Base-by-base conservation (phyloP, 176 grass and related monocot species). In the Lolium perenne region DNA sequence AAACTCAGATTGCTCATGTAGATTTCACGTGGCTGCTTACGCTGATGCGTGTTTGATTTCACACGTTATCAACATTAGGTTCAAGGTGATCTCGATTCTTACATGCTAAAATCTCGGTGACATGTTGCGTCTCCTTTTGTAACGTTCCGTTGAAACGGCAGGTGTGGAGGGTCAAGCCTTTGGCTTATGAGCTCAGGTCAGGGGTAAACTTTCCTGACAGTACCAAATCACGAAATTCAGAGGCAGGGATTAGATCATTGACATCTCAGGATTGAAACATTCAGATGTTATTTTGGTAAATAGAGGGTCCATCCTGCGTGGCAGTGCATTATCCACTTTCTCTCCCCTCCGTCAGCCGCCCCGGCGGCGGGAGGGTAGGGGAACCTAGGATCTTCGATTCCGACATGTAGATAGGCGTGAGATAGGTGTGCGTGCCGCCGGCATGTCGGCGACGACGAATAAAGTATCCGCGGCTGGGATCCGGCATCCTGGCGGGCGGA, bases 111-210 rank as follows among this genome's bases (percentile, higher is more conserved):
- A 83, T 56, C 38, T 45, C 38, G 71, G 8, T 11, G 50, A 20
- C 38, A 50, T 46, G 1, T 58, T 58, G 71, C 54, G 10, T 18
- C 22, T 67, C 1, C 15, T 16, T 49, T 64, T 32, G 40, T 29
- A 20, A 21, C 29, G 18, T 25, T 67, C 47, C 64, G 38, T 83
- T 90, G 89, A 87, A 84, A 59, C 15, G 67, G 80, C 7, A 86
- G 56, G 74, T 29, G 80, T 29, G 1, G 5, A 35, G 43, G 12
- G 73, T 90, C 78, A 82, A 77, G 40, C 5, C 8, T 25, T 18
- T 78, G 51, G 73, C 16, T 22, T 32, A 11, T n/a, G 23, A 58
- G 11, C 7, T 75, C 22, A 35, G 43, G 71, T 82, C 29, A 7
- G 56, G 21, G 45, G 7, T 20, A 46, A 38, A 18, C 41, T 20